Base-by-base conservation (phyloP, 1,139 yeast genomes). In the Scheffersomyces parashehatae region DNA sequence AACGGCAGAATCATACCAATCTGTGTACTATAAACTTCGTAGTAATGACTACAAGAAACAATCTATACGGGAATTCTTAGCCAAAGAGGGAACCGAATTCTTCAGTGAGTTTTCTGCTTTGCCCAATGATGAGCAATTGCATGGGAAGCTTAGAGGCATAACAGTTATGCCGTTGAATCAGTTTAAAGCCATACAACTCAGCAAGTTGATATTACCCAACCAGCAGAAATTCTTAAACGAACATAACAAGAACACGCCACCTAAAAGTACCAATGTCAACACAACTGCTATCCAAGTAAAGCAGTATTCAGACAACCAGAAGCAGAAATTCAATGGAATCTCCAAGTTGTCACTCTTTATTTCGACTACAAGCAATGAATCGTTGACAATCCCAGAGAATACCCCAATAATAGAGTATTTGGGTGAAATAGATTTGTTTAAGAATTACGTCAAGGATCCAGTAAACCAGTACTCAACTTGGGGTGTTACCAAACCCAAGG, bases 401-500 rank as follows among this genome's bases (percentile, higher is more conserved):
- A 76, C 83, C 1, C 72, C 80, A 3, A 65, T 90, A 3, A 71
- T 79, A 30, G 93, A 88, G 54, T 77, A 82, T 49, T 63, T 82
- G 10, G 98, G 98, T 6, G 95, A 88, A 49, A 62, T 90, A 5
- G 85, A 83, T 53, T 70, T 79, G 40, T 82, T 82, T 50, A 73
- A 74, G 16, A 79, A 78, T 52, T 91, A 90, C 59, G 74, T 79
- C 29, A 59, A 65, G 6, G 88, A 88, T 53, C 73, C 81, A 8
- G 70, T 82, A 42, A 93, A 91, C 60, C 96, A 89, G 58, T 91
- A 89, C 60, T 66, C 82, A 48, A 63, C 78, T n/a, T 81, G 90
- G 79, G 97, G 97, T 0, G 82, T 89, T 13, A 83, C 95, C 10
- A 90, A 90, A 56, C 93, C 95, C 1, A 82, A 82, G 44, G 96